Evolutionary conservation across 129 eudicot species (phyloP).

Genomic region (Chrysanthemum lavandulifolium): DNA sequence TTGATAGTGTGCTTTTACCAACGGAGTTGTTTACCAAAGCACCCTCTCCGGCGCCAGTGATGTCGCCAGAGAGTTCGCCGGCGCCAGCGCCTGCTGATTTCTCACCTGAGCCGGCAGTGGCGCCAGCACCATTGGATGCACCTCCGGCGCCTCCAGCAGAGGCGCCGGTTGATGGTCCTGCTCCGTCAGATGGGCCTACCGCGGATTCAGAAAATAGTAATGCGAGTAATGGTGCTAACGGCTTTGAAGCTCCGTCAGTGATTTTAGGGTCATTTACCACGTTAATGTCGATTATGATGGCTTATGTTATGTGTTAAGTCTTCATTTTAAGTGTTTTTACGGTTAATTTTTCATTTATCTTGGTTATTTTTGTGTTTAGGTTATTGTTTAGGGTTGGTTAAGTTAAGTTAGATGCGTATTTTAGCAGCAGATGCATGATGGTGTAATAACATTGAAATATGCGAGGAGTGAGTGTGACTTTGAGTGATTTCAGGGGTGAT

Average conservation of each 20-base stretch:
- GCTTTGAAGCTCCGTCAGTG: conserved; percentile 28
- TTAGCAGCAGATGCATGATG: conserved; percentile 15
- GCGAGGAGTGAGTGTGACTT: conserved; percentile 26
- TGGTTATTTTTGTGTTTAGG: conserved; percentile 29
- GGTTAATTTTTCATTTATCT: conserved; percentile 5
- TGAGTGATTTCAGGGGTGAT: conserved; percentile 31
- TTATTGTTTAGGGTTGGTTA: conserved; percentile 25
- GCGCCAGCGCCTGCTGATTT: conserved; percentile 35
- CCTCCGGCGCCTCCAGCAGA: conserved; percentile 37
- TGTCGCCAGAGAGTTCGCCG: conserved; percentile 57
- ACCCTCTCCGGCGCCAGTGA: conserved; percentile 68
- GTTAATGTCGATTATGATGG: conserved; percentile 14
- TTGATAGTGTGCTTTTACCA: conserved; percentile 72
- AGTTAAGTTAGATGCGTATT: conserved; percentile 29
- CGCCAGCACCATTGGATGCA: conserved; percentile 34
- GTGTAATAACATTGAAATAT: conserved; percentile 25
- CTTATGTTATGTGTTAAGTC: conserved; percentile 28
- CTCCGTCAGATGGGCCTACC: conserved; percentile 36
- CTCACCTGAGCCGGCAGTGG: conserved; percentile 36
- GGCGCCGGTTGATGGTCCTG: conserved; percentile 32
- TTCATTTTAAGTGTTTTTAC: conserved; percentile 19
- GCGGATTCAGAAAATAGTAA: conserved; percentile 36
- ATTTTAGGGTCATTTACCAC: background rate
- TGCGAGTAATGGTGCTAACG: conserved; percentile 22
- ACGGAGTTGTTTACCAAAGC: conserved; percentile 45